phyloP scores from a whole-genome alignment of 768 basidiomycete genomes.

The Calocera viscosa region DNA sequence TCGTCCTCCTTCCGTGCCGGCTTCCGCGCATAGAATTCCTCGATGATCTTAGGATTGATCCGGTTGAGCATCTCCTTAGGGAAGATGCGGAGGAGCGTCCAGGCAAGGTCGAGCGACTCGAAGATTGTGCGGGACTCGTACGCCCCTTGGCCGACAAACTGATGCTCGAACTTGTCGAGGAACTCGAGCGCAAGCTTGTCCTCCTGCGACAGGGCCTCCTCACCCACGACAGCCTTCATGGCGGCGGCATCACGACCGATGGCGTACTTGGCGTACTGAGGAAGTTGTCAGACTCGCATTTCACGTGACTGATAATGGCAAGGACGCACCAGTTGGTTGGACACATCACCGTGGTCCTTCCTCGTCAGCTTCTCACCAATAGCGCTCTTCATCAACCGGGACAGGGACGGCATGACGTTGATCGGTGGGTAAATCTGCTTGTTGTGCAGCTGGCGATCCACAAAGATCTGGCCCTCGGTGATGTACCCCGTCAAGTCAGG shows the following conservation, averaged over 20 bases:
- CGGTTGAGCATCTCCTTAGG: constrained; percentile 97
- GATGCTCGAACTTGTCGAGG: constrained; percentile 91
- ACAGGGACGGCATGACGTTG: constrained; percentile 96
- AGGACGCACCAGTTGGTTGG: constrained; percentile 79
- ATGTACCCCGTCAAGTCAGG: constrained; percentile 99
- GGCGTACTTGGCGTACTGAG: constrained; percentile 92
- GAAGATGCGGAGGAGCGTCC: constrained; percentile 94
- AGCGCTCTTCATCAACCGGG: constrained; percentile 98
- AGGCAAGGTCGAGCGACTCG: constrained; percentile 92
- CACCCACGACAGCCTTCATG: constrained; percentile 99
- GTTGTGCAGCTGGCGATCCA: constrained; percentile 95
- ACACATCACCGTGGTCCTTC: constrained; percentile 98
- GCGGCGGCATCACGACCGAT: constrained; percentile 93
- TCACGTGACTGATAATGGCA: constrained; percentile 14
- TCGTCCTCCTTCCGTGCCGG: constrained; percentile 48
- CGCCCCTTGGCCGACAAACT: constrained; percentile 92
- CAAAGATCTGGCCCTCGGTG: constrained; percentile 97
- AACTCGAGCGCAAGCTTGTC: constrained; percentile 97
- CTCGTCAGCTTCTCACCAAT: constrained; percentile 95
- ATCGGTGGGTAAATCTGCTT: constrained; percentile 97
- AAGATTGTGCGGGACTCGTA: constrained; percentile 95
- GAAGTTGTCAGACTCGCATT: constrained; percentile 15
- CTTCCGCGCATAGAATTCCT: constrained; percentile 86
- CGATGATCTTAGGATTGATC: constrained; percentile 91
- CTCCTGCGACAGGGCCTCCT: constrained; percentile 87